Conservation (phyloP, 2,329 filamentous ascomycete species). For the Hymenoscyphus salicellus region DNA sequence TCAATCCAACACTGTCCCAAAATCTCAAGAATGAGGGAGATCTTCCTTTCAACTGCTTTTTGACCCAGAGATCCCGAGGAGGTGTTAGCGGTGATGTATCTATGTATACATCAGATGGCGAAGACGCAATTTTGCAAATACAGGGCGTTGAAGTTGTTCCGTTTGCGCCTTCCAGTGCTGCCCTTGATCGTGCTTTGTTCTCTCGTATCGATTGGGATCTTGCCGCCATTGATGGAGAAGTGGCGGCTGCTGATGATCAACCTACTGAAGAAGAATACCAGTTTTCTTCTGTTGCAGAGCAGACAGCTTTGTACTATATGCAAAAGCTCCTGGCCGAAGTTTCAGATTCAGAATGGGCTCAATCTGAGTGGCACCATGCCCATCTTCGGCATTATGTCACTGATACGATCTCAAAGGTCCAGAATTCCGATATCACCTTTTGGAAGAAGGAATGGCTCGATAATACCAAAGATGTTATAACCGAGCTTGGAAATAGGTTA, state of each 20-base stretch:
- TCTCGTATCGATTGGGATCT: conserved; percentile 21
- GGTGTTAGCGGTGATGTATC: conserved; percentile 2
- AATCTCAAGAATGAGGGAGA: conserved; percentile 4
- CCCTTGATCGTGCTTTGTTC: conserved; percentile 26
- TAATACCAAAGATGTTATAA: conserved; percentile 8
- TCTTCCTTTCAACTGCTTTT: conserved; percentile 10
- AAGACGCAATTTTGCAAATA: conserved; percentile 25
- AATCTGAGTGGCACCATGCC: conserved; percentile 13
- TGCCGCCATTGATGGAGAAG: conserved; percentile 20
- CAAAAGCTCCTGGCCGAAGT: conserved; percentile 12
- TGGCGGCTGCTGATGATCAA: conserved; percentile 14
- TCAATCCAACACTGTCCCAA: conserved; percentile 24
- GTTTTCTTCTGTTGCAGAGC: conserved; percentile 16
- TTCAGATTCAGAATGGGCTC: conserved; percentile 14
- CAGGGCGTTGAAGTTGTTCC: conserved; percentile 24
- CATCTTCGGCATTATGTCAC: conserved; percentile 12
- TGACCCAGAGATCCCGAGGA: neutral
- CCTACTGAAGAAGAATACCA: conserved; percentile 17
- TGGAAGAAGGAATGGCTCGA: conserved; percentile 20
- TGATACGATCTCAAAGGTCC: conserved; percentile 7
- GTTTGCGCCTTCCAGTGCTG: conserved; percentile 22
- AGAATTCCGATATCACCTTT: conserved; percentile 15
- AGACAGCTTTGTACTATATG: conserved; percentile 18
- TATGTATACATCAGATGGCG: conserved; percentile 9
- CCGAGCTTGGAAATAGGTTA: conserved; percentile 7